Percentiles rank a stretch among this genome's conserved stretches.
phyloP scores from a whole-genome alignment of 768 basidiomycete genomes.

The Lentinus tigrinus region DNA sequence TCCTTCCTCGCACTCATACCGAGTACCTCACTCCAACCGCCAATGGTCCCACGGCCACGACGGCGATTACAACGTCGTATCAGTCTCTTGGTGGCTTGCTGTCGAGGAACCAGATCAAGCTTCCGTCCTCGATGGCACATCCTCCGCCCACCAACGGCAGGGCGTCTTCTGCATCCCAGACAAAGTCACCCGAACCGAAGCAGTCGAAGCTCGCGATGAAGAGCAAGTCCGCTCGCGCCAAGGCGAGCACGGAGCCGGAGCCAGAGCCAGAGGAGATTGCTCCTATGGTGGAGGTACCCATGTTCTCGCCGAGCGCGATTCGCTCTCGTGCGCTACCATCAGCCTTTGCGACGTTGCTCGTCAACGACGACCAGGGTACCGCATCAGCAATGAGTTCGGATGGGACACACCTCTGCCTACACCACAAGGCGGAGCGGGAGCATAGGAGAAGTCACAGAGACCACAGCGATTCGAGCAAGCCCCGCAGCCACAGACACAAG shows the following conservation, averaged over 20 bases:
- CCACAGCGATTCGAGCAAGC: conserved; percentile 18
- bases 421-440: not conserved
- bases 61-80: conserved; percentile 81
- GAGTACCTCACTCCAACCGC: conserved; percentile 77
- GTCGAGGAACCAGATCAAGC: conserved; percentile 20
- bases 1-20: conserved; percentile 51
- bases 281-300: conserved; percentile 42
- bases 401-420: not conserved
- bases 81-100: conserved; percentile 67
- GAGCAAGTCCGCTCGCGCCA: conserved; percentile 57
- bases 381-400: conserved; percentile 15
- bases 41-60: conserved; percentile 81
- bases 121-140: conserved; percentile 26
- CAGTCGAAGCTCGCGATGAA: conserved; percentile 79
- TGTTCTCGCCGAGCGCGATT: conserved; percentile 55
- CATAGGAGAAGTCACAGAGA: conserved; percentile 6
- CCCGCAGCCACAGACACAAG: not conserved
- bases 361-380: conserved; percentile 48
- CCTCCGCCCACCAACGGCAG: conserved; percentile 5
- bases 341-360: conserved; percentile 51
- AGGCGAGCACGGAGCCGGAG: conserved; percentile 38
- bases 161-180: not conserved
- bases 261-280: conserved; percentile 35
- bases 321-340: conserved; percentile 75
- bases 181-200: conserved; percentile 35